Percentiles rank a stretch among this genome's conserved stretches.
Conservation (phyloP, 805 yeast genomes). For the Brettanomyces naardenensis region DNA sequence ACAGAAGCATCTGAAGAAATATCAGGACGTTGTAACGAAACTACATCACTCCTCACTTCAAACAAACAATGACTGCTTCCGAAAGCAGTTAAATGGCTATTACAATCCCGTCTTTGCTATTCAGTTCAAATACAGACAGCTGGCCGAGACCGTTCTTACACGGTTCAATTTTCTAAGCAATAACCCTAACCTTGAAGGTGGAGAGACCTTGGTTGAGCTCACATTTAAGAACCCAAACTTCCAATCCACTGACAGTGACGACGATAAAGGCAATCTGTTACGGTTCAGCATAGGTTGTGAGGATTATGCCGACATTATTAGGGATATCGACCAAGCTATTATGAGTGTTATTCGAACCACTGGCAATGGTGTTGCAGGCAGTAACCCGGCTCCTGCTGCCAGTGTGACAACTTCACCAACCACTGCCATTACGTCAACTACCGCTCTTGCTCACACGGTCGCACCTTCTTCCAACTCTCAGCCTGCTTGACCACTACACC, state of each 20-base stretch:
- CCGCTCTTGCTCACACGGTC: too few relatives aligned
- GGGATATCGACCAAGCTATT: slow-evolving; percentile 37
- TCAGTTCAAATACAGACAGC: slow-evolving; percentile 26
- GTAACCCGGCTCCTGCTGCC: too few relatives aligned
- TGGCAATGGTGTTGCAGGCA: too few relatives aligned
- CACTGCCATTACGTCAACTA: too few relatives aligned
- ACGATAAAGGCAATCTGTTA: slow-evolving; percentile 23
- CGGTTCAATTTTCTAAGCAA: slow-evolving; percentile 41
- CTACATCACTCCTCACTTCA: slow-evolving; percentile 43
- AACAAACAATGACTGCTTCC: slow-evolving; percentile 27
- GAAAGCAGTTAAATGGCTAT: slow-evolving; percentile 33
- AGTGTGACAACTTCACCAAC: too few relatives aligned
- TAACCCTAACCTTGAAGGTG: slow-evolving; percentile 38
- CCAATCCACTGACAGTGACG: slow-evolving; percentile 5
- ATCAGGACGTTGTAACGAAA: slow-evolving; percentile 27
- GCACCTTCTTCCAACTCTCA: too few relatives aligned
- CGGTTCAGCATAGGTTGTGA: slow-evolving; percentile 50
- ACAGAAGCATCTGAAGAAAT: slow-evolving; percentile 25
- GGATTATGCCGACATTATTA: slow-evolving; percentile 40
- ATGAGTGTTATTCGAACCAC: slow-evolving; percentile 11
- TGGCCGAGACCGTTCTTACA: slow-evolving; percentile 34
- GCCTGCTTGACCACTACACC: too few relatives aligned
- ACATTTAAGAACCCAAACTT: slow-evolving; percentile 28
- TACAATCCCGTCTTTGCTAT: slow-evolving; percentile 43
- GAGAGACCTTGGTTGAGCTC: slow-evolving; percentile 47